Evolutionary conservation across 805 yeast species (phyloP).

Genomic region (Blastobotrys peoriensis): DNA sequence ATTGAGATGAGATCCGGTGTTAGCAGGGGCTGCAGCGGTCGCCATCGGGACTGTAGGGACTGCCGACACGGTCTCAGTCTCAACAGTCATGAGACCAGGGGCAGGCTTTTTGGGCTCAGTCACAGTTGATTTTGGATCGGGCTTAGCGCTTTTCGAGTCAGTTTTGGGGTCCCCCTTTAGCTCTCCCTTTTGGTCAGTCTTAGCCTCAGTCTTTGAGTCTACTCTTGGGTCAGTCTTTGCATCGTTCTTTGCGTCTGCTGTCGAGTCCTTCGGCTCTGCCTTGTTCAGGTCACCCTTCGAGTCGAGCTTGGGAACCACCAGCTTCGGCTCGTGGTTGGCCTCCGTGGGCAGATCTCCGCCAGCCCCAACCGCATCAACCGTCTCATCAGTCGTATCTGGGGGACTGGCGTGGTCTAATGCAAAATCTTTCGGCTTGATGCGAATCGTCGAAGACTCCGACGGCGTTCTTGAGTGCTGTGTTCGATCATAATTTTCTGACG

Average conservation of each 20-base stretch:
- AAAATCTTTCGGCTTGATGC: no score
- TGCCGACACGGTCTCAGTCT: slow-evolving; percentile 57
- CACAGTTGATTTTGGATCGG: neutral
- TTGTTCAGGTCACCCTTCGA: no score
- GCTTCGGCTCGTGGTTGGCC: no score
- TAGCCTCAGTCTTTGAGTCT: neutral
- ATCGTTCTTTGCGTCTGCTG: neutral
- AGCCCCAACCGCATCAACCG: no score
- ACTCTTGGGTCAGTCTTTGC: neutral
- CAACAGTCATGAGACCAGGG: slow-evolving; percentile 41
- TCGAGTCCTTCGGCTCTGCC: no score
- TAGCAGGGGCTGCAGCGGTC: slow-evolving; percentile 3
- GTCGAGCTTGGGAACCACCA: no score
- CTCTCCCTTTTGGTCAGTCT: neutral
- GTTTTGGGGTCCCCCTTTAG: neutral
- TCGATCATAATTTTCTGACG: no score
- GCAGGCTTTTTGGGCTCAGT: neutral
- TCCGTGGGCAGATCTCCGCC: no score
- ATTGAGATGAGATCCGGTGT: slow-evolving; percentile 10
- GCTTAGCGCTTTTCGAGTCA: neutral
- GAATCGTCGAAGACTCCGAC: no score
- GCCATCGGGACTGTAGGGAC: slow-evolving; percentile 33
- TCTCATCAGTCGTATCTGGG: no score
- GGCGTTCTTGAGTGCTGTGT: no score
- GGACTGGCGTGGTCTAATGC: no score